Conservation (phyloP, 1,284 basidiomycete genomes). For the Inonotus obliquus region DNA sequence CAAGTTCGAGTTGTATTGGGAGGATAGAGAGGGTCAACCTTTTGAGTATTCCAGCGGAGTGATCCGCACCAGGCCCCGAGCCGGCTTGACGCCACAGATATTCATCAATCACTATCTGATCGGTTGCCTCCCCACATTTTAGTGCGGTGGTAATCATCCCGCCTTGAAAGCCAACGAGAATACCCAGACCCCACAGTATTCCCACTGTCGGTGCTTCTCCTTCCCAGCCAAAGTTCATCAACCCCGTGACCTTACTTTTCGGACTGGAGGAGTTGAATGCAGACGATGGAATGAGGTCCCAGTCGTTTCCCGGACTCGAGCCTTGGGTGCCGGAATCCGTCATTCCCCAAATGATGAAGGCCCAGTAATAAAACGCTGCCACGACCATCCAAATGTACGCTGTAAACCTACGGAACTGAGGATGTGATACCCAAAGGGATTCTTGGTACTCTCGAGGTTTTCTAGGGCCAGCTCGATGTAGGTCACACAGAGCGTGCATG, state of each 20-base stretch:
- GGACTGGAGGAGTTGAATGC: background rate
- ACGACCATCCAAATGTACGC: conserved; percentile 13
- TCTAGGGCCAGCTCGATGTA: background rate
- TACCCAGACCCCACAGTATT: conserved; percentile 13
- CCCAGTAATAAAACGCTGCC: conserved; percentile 14
- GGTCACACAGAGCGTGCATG: conserved; percentile 12
- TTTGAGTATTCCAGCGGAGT: conserved; percentile 8
- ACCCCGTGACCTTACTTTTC: background rate
- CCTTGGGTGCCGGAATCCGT: conserved; percentile 14
- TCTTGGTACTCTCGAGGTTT: background rate
- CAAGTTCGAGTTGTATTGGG: background rate
- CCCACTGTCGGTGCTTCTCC: conserved; percentile 10
- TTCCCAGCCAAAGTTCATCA: conserved; percentile 10
- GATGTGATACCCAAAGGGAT: conserved; percentile 2
- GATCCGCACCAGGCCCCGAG: conserved; percentile 5
- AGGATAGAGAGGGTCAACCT: conserved; percentile 4
- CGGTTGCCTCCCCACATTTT: conserved; percentile 4
- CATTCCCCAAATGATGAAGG: conserved; percentile 13
- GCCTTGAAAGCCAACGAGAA: conserved; percentile 16
- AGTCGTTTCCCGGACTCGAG: background rate
- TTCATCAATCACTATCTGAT: conserved; percentile 9
- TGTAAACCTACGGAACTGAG: conserved; percentile 8
- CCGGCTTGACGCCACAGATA: conserved; percentile 11
- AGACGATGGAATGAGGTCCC: background rate
- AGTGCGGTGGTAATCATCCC: conserved; percentile 15